Base-by-base conservation (phyloP, 2,329 filamentous ascomycete species). In the Dothistroma septosporum region DNA sequence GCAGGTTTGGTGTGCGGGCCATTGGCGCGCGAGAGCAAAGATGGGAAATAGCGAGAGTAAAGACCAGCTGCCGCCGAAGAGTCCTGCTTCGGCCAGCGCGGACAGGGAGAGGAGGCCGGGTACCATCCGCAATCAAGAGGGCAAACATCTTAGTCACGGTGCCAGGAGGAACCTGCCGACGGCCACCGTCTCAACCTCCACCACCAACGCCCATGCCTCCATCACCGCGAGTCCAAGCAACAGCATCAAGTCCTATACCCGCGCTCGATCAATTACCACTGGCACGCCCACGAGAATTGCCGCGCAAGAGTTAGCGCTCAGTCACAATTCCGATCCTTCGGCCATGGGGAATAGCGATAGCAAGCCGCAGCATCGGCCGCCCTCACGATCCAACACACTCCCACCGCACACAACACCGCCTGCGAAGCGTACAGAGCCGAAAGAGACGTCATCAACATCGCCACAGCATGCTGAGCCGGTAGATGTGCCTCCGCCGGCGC, bases 21-120 rank as follows among this genome's bases (percentile, higher is more conserved):
- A 33, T 53, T 37, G 37, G 32, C 53, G 53, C 21, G 19, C 10
- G 53, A 11, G 19, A 28, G n/a, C 11, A 49, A 44, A 44, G 70
- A 80, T 81, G 79, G 79, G 79, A 66, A 80, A 80, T 71, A 44
- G 41, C 41, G 41, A 44, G 41, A 44, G 41, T 19, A 44, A 44
- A 44, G 41, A 44, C 14, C 14, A n/a, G 41, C 14, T 9, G 14
- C 8, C 41, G 41, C 41, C 41, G 14, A 44, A 44, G 16, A n/a
- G 14, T 14, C 41, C 41, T 6, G 41, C 41, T 5, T n/a, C 41
- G 4, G n/a, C 41, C 41, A 9, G 4, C 9, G 41, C 41, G 14
- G 41, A 44, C 16, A 14, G 41, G n/a, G 41, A 44, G 41, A 16
- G n/a, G 41, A 16, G 41, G 16, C 8, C 41, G 19, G 41, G 41